Conservation (phyloP, 768 basidiomycete genomes). For the Gloeostereum incarnatum region DNA sequence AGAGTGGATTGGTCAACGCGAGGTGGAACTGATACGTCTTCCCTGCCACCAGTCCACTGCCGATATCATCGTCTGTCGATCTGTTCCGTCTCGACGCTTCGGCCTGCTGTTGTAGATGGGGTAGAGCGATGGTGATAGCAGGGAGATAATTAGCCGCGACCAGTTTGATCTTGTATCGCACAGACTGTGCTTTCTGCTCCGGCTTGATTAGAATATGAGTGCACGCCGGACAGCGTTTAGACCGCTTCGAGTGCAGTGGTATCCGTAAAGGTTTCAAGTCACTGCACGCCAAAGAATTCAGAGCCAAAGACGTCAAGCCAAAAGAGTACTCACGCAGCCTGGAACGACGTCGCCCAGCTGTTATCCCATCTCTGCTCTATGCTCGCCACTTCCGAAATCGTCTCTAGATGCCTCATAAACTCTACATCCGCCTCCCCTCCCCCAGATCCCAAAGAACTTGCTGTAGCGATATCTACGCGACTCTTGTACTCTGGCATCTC, state of each 20-base stretch:
- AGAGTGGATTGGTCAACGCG: conserved; percentile 88
- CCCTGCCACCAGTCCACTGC: conserved; percentile 54
- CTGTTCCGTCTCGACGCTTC: conserved; percentile 35
- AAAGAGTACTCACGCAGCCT: conserved; percentile 42
- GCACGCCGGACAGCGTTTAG: conserved; percentile 91
- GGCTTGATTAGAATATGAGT: conserved; percentile 97
- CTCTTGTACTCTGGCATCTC: conserved; percentile 74
- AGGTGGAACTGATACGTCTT: conserved; percentile 84
- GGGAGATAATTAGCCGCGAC: conserved; percentile 94
- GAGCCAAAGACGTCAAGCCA: conserved; percentile 2
- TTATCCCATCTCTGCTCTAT: conserved; percentile 75
- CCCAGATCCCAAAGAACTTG: conserved; percentile 43
- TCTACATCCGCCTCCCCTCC: conserved; percentile 67
- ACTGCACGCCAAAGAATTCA: conserved; percentile 27
- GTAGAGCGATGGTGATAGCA: conserved; percentile 64
- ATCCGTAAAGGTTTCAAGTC: conserved; percentile 85
- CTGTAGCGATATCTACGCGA: conserved; percentile 54
- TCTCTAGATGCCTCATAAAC: conserved; percentile 55
- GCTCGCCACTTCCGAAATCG: conserved; percentile 50
- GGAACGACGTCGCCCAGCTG: conserved; percentile 67
- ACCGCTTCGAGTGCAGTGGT: conserved; percentile 86
- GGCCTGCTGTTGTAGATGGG: conserved; percentile 35
- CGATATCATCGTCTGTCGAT: conserved; percentile 30
- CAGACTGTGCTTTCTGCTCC: conserved; percentile 92
- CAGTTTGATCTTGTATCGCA: conserved; percentile 95